Conservation (phyloP, 352 stramenopile species). For the Salisapilia sapeloensis region DNA sequence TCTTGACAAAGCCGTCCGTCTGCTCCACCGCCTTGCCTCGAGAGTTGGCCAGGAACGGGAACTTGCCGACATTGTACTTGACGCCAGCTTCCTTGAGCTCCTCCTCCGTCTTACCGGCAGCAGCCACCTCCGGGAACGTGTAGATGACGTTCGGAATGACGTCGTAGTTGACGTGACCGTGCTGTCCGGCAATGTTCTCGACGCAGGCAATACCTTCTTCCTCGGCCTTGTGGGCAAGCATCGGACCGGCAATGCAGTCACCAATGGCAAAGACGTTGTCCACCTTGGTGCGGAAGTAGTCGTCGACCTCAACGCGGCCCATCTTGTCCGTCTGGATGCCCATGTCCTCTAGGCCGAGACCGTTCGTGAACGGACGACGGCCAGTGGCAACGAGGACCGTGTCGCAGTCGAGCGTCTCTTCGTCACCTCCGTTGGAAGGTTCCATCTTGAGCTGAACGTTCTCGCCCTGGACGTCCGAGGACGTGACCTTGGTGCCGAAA, state of each 20-base stretch:
- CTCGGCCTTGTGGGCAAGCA: constrained; percentile 99
- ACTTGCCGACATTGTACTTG: constrained; percentile 94
- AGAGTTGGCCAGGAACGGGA: constrained; percentile 96
- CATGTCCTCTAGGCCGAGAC: constrained; percentile 93
- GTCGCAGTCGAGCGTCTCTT: constrained; percentile 52
- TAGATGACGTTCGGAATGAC: constrained; percentile 98
- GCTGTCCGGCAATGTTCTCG: constrained; percentile 93
- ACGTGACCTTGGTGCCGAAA: constrained; percentile 94
- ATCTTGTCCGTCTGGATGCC: constrained; percentile 95
- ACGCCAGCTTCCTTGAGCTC: constrained; percentile 92
- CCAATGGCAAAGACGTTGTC: constrained; percentile 93
- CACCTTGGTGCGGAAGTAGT: constrained; percentile 93
- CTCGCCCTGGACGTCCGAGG: constrained; percentile 82
- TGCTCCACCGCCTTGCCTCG: constrained; percentile 89
- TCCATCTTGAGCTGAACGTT: constrained; percentile 94
- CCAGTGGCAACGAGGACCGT: constrained; percentile 78
- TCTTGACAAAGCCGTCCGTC: constrained; percentile 94
- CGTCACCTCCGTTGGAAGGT: constrained; percentile 39
- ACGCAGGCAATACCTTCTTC: constrained; percentile 97
- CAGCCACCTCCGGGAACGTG: constrained; percentile 93
- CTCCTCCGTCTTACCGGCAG: constrained; percentile 95
- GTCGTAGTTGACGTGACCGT: constrained; percentile 99
- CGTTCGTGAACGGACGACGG: constrained; percentile 90
- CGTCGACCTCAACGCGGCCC: constrained; percentile 93
- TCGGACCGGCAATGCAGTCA: constrained; percentile 95